phyloP scores from a whole-genome alignment of 768 basidiomycete species.

The Amanita exitialis region DNA sequence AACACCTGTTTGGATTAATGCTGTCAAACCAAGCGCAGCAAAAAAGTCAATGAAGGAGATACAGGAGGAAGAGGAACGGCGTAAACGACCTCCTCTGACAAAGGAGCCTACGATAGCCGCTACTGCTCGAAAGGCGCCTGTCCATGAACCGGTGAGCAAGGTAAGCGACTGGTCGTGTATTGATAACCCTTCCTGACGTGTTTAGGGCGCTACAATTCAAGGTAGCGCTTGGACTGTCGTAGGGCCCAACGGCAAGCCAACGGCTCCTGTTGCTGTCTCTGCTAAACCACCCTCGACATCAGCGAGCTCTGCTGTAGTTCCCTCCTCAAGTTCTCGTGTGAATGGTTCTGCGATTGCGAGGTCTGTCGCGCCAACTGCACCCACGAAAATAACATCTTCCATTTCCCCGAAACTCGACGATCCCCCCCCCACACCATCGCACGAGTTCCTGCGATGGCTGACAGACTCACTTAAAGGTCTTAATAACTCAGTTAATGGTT shows the following conservation, averaged over 20 bases:
- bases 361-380: constrained; percentile 16
- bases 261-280: constrained; percentile 18
- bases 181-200: constrained; percentile 16
- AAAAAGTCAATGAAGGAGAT: constrained; percentile 99
- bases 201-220: constrained; percentile 16
- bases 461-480: constrained; percentile 75
- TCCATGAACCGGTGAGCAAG: constrained; percentile 69
- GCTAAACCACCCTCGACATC: constrained; percentile 18
- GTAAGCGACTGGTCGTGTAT: constrained; percentile 24
- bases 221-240: constrained; percentile 80
- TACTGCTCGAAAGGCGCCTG: constrained; percentile 56
- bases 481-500: constrained; percentile 65
- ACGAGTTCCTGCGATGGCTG: constrained; percentile 91
- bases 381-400: constrained; percentile 21
- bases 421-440: constrained; percentile 56
- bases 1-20: constrained; percentile 67
- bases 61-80: constrained; percentile 90
- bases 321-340: constrained; percentile 21
- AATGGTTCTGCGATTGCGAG: constrained; percentile 20
- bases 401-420: constrained; percentile 45
- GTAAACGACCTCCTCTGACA: constrained; percentile 50
- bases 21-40: constrained; percentile 36
- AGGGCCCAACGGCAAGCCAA: constrained; percentile 62
- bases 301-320: constrained; percentile 11
- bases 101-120: constrained; percentile 52